Percentiles rank a stretch among this genome's conserved stretches.
Conservation (phyloP, 1,284 basidiomycete species). For the Leccinum huronense region DNA sequence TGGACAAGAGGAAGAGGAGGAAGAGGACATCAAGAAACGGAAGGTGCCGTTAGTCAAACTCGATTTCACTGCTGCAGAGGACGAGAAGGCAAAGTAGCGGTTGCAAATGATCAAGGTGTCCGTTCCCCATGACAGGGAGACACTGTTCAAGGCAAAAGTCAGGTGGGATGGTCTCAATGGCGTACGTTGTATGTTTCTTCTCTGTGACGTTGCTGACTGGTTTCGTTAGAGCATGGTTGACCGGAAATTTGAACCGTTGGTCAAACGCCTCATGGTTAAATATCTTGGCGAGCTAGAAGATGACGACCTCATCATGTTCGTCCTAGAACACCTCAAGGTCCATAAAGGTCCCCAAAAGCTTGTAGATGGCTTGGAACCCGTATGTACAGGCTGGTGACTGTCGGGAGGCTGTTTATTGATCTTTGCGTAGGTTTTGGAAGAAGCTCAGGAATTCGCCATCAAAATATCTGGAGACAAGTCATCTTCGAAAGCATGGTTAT, state of each 20-base stretch:
- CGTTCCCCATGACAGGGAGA: slow-evolving; percentile 71
- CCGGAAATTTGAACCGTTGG: slow-evolving; percentile 76
- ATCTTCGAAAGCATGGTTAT: slow-evolving; percentile 93
- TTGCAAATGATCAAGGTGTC: slow-evolving; percentile 71
- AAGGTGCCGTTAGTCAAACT: slow-evolving; percentile 82
- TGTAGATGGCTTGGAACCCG: slow-evolving; percentile 83
- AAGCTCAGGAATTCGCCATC: slow-evolving; percentile 73
- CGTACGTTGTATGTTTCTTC: slow-evolving; percentile 51
- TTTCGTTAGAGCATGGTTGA: slow-evolving; percentile 64
- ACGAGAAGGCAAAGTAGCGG: slow-evolving; percentile 73
- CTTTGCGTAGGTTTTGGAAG: slow-evolving; percentile 73
- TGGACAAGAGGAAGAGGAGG: slow-evolving; percentile 78
- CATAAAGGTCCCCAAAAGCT: slow-evolving; percentile 79
- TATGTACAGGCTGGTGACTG: slow-evolving; percentile 43
- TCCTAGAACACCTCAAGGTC: slow-evolving; percentile 83
- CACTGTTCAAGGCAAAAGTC: slow-evolving; percentile 75
- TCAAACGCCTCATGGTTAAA: slow-evolving; percentile 76
- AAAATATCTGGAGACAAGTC: slow-evolving; percentile 79
- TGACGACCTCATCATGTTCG: slow-evolving; percentile 87
- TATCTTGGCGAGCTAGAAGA: slow-evolving; percentile 86
- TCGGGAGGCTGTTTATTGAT: not conserved
- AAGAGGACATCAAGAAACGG: slow-evolving; percentile 74
- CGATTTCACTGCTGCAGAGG: slow-evolving; percentile 79
- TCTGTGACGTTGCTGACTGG: slow-evolving; percentile 7
- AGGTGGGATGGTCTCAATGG: slow-evolving; percentile 85